Percentiles rank a stretch among this genome's conserved stretches.
phyloP scores from a whole-genome alignment of 2,329 filamentous ascomycete species.

The Trichoderma gracile region DNA sequence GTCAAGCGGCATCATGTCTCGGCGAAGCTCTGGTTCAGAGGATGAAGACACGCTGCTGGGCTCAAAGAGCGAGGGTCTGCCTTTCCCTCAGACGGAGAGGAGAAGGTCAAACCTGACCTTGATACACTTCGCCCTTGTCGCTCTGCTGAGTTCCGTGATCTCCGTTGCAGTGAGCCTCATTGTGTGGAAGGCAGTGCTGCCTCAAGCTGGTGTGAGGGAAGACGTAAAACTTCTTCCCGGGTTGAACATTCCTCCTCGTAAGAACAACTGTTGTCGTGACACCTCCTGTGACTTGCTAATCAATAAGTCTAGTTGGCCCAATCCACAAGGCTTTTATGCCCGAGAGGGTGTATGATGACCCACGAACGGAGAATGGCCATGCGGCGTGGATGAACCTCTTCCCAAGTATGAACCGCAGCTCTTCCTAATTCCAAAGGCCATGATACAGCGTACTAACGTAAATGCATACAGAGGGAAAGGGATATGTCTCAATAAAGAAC shows the following conservation, averaged over 20 bases:
- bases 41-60: slow-evolving; percentile 17
- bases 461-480: slow-evolving; percentile 1
- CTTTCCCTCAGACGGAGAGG: background rate
- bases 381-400: slow-evolving; percentile 17
- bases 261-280: background rate
- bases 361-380: slow-evolving; percentile 7
- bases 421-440: too few relatives aligned
- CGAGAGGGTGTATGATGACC: slow-evolving; percentile 19
- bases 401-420: background rate
- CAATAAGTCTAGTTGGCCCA: background rate
- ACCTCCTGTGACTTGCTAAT: background rate
- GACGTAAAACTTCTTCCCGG: slow-evolving; percentile 1
- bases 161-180: slow-evolving; percentile 11
- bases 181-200: slow-evolving; percentile 5
- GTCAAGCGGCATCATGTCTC: slow-evolving; percentile 12
- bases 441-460: background rate
- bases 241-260: slow-evolving; percentile 17
- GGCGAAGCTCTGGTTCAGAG: slow-evolving; percentile 14
- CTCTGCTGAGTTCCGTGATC: slow-evolving; percentile 10
- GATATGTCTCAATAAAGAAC: slow-evolving; percentile 21
- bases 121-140: slow-evolving; percentile 2
- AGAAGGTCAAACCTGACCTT: background rate
- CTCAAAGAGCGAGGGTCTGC: slow-evolving; percentile 4
- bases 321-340: slow-evolving; percentile 20
- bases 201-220: background rate